Evolutionary conservation across 139 green algal genomes (phyloP), one percentile per base, ranked within the genome.

Genomic region (Coelastrella sp.): DNA sequence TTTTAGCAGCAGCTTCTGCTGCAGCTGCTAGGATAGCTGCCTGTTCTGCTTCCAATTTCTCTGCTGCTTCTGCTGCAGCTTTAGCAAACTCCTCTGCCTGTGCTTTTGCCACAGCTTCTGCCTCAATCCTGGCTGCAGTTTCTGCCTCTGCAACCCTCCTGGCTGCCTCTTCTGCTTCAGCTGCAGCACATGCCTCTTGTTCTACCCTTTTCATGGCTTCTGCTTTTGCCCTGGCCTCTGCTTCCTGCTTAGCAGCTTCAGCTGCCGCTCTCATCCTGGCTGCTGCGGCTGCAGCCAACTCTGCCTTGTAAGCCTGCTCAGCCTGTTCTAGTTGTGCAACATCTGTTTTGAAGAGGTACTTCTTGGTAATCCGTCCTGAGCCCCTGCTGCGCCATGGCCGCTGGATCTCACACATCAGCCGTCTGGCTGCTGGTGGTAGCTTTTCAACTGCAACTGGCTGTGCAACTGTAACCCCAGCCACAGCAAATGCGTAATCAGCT

Each of bases 221-320:
- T 61, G 63, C 83, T 56, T 27, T 65, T 17, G 68, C 84, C 57
- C 35, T 68, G n/a, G 84, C 68, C 57, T 80, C 22, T 25, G 85
- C 85, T 84, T 35, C 85, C 22, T 25, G 72, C 12, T 35, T n/a
- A 24, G 85, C 82, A 8, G 68, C 82, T 27, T 63, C 63, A 10
- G 65, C 82, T 27, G 25, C 63, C 9, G 65, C 82, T 58, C 27
- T 70, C 25, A 59, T 57, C 12, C 70, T 59, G 8, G 68, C 84
- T 57, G 19, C 70, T 7, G 49, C 84, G 57, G 68, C 73, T 61
- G 72, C 85, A 49, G 73, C 85, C n/a, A 63, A 10, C 58, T 73
- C 22, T 63, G 70, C 73, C 6, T 11, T 65, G 35, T 75, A 25
- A n/a, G 20, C 20, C 24, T 49, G 57, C 56, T 83, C 85, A 35